Base-by-base conservation (phyloP, 352 stramenopile species). In the Phytophthora tubulina region DNA sequence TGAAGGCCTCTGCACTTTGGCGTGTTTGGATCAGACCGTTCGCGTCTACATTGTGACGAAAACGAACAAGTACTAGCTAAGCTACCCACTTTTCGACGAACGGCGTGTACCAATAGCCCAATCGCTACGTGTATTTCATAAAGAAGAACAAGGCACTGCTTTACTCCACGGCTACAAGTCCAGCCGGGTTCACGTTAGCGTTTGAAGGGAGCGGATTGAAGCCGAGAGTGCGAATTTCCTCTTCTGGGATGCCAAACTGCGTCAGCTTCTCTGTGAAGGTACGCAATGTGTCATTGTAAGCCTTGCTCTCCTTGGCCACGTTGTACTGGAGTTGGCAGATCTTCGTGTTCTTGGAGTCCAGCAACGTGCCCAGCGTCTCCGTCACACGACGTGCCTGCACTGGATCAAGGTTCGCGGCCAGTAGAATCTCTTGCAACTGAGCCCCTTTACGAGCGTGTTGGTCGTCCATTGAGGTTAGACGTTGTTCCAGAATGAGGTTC, bases 1-100 rank as follows among this genome's bases (percentile, higher is more conserved):
- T 60, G 93, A 98, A 73, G 97, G 97, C 3, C 79, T 99, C 9
- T 97, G 88, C 67, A 92, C 93, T 30, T 73, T 98, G 33, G 86
- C 87, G 30, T 98, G 86, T 44, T 87, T 99, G 35, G 97, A 99
- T 75, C 97, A 99, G 75, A 99, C 92, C 7, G 74, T 99, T 31
- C 82, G 96, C 49, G 89, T 98, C 39, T 98, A 96, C 75, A 98
- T 99, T 56, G 94, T 99, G 15, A 98, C 96, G 50, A 98, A 98
- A 81, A 96, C 97, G 13, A 84, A 98, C 81, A 98, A 98, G 73
- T 98, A 97, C 63, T 98, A 78, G 56, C 36, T 31, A 14, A 7
- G 32, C 3, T 54, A n/a, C 48, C 49, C 41, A 35, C 13, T 13
- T 59, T 65, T 67, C 44, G 35, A 66, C 52, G 61, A 63, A 69